These are phyloP conservation scores for Sporobolomyces phaffii DNA, from an alignment of 768 basidiomycete genomes.

Conservation along the genomic window DNA sequence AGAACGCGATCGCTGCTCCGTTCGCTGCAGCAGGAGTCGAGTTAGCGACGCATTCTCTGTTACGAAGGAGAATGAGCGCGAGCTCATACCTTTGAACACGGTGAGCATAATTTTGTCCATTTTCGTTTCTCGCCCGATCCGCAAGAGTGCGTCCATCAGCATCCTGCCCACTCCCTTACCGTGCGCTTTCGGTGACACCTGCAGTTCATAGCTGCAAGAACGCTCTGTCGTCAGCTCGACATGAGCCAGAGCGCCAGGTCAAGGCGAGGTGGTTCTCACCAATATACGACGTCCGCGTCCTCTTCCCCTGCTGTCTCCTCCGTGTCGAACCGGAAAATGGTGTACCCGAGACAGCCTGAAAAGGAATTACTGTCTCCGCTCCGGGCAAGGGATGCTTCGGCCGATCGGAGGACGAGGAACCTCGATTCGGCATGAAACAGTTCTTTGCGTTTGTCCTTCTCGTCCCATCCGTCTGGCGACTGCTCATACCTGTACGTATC, in stretches of 20 bases:
- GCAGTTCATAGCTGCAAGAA: conserved; percentile 65
- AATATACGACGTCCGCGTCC: conserved; percentile 58
- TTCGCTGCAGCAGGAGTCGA: too few relatives aligned
- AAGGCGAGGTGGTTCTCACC: conserved; percentile 50
- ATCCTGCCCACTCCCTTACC: conserved; percentile 59
- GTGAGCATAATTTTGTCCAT: conserved; percentile 73
- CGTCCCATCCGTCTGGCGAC: conserved; percentile 66
- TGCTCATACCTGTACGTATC: conserved; percentile 51
- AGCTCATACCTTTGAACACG: conserved; percentile 68
- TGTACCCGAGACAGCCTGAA: conserved; percentile 46
- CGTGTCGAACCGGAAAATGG: conserved; percentile 68
- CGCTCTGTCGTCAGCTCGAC: background rate
- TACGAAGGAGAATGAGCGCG: too few relatives aligned
- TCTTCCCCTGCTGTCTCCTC: conserved; percentile 50
- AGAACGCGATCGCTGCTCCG: conserved; percentile 32
- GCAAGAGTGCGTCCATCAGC: conserved; percentile 54
- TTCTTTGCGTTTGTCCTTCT: conserved; percentile 56
- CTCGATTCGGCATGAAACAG: conserved; percentile 60
- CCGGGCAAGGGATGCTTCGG: background rate
- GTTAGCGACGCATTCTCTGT: too few relatives aligned
- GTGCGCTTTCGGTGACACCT: conserved; percentile 53
- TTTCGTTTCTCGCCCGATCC: conserved; percentile 53
- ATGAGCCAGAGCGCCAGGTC: background rate
- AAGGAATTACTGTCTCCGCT: background rate
- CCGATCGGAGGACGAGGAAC: conserved; percentile 53